Evolutionary conservation across 192 early-diverging fungal species (phyloP).

Genomic region (Allomyces macrogynus): DNA sequence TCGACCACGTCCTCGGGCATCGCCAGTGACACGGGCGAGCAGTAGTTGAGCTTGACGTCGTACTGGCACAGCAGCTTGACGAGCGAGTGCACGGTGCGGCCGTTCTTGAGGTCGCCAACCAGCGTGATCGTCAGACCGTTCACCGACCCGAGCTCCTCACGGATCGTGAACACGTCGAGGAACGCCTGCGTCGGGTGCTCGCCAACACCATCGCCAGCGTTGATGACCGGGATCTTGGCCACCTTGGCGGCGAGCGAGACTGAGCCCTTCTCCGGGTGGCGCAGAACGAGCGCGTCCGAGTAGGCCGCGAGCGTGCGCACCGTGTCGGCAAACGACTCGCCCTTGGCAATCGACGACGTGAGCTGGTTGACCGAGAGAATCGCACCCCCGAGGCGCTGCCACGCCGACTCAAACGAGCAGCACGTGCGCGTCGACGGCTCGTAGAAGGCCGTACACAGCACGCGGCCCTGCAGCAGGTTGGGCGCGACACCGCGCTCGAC

Average conservation of each 20-base stretch:
- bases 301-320: constrained; percentile 84
- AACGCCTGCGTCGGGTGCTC: constrained; percentile 98
- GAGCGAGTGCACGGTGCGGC: constrained; percentile 90
- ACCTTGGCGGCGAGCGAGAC: constrained; percentile 64
- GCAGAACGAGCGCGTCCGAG: constrained; percentile 75
- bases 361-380: constrained; percentile 69
- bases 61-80: constrained; percentile 74
- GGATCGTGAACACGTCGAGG: constrained; percentile 85
- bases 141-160: constrained; percentile 81
- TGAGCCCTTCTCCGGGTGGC: constrained; percentile 79
- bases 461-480: constrained; percentile 69
- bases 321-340: constrained; percentile 84
- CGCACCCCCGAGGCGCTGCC: constrained; percentile 74
- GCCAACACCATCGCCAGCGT: constrained; percentile 89
- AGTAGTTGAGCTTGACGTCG: constrained; percentile 85
- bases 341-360: constrained; percentile 83
- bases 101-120: constrained; percentile 94
- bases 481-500: constrained; percentile 78
- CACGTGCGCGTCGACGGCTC: constrained; percentile 91
- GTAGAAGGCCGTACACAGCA: constrained; percentile 88
- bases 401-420: constrained; percentile 84
- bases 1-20: constrained; percentile 69
- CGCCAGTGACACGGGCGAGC: constrained; percentile 51
- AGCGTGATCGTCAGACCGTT: constrained; percentile 88
- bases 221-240: constrained; percentile 80